A percentile compares a stretch with the other conserved stretches of the same genome.
Conservation (phyloP, 2,329 filamentous ascomycete genomes). For the Xylariaceae sp. region DNA sequence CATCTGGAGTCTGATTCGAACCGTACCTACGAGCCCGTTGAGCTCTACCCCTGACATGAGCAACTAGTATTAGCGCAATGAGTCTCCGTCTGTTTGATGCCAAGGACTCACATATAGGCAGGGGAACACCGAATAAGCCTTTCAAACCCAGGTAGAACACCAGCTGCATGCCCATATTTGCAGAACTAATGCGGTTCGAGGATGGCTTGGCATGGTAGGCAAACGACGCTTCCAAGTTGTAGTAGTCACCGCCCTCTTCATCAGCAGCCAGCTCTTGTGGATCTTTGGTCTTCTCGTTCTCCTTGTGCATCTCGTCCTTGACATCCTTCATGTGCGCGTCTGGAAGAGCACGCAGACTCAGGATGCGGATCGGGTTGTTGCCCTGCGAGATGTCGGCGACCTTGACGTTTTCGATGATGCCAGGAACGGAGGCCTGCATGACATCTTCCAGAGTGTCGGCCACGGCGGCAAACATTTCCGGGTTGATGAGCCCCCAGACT, state of each 20-base stretch:
- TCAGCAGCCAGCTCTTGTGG: slow-evolving; percentile 81
- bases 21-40: slow-evolving; percentile 82
- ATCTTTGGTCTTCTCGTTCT: slow-evolving; percentile 75
- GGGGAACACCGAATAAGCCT: slow-evolving; percentile 79
- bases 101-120: slow-evolving; percentile 59
- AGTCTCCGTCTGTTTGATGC: not conserved
- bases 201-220: slow-evolving; percentile 84
- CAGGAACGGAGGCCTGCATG: slow-evolving; percentile 91
- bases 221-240: slow-evolving; percentile 85
- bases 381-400: slow-evolving; percentile 94
- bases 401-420: slow-evolving; percentile 86
- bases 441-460: slow-evolving; percentile 94
- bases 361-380: slow-evolving; percentile 78
- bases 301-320: slow-evolving; percentile 70
- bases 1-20: slow-evolving; percentile 74
- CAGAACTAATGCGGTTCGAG: slow-evolving; percentile 60
- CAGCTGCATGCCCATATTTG: slow-evolving; percentile 95
- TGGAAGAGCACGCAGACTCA: slow-evolving; percentile 79
- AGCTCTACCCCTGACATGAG: slow-evolving; percentile 60
- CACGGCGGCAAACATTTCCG: slow-evolving; percentile 86
- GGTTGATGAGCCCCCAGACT: slow-evolving; percentile 87
- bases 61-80: slow-evolving; percentile 9
- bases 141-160: slow-evolving; percentile 90
- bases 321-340: slow-evolving; percentile 74
- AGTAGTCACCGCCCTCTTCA: slow-evolving; percentile 85